phyloP scores from a whole-genome alignment of 2,329 filamentous ascomycete genomes.

The Fusarium hainanense region DNA sequence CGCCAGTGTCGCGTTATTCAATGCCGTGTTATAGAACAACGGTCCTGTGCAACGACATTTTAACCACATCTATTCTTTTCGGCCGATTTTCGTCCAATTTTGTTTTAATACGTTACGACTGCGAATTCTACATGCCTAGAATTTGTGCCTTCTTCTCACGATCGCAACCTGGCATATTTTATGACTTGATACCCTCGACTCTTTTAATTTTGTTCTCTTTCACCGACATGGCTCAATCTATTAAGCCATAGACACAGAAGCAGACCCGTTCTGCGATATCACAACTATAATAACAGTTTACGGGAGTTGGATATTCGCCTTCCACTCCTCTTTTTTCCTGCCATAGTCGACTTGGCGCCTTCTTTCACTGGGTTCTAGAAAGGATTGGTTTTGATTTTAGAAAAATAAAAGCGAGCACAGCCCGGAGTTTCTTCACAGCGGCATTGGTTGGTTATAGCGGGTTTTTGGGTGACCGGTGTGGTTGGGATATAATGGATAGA shows the following conservation, averaged over 20 bases:
- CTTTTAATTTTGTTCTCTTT: slow-evolving; percentile 11
- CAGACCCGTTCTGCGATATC: slow-evolving; percentile 15
- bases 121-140: slow-evolving; percentile 15
- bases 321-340: slow-evolving; percentile 2
- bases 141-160: slow-evolving; percentile 30
- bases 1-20: slow-evolving; percentile 28
- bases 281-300: slow-evolving; percentile 29
- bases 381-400: slow-evolving; percentile 22
- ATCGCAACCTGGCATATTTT: slow-evolving; percentile 34
- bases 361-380: slow-evolving; percentile 16
- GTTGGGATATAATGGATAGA: slow-evolving; percentile 6
- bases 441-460: slow-evolving; percentile 19
- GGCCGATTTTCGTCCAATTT: slow-evolving; percentile 2
- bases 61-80: not conserved
- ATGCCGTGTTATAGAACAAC: slow-evolving; percentile 35
- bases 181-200: slow-evolving; percentile 46
- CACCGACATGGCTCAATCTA: not conserved
- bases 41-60: not conserved
- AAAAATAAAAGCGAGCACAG: slow-evolving; percentile 34
- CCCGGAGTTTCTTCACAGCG: slow-evolving; percentile 39
- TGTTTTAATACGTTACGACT: slow-evolving; percentile 35
- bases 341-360: slow-evolving; percentile 11
- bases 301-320: not conserved
- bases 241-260: not conserved
- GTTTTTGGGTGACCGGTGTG: not conserved